A percentile compares a stretch with the other conserved stretches of the same genome.
Conservation (phyloP, 2,329 filamentous ascomycete genomes). For the Colletotrichum sp. region DNA sequence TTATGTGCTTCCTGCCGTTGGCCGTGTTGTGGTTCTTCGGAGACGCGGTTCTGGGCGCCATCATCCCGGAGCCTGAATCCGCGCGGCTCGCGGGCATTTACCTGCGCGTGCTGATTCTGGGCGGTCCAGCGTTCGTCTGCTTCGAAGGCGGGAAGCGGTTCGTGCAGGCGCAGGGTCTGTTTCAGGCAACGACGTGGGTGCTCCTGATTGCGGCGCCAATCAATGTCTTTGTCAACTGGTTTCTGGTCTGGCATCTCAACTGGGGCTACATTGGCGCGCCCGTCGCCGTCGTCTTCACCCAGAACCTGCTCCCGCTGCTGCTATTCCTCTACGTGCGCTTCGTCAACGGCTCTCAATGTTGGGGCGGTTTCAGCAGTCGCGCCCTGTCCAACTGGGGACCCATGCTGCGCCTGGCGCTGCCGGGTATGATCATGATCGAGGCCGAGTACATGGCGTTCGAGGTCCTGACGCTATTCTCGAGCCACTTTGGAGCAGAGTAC, state of each 20-base stretch:
- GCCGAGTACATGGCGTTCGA: slow-evolving; percentile 95
- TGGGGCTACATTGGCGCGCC: slow-evolving; percentile 83
- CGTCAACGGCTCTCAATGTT: slow-evolving; percentile 77
- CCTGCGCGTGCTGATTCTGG: slow-evolving; percentile 72
- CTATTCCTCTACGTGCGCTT: slow-evolving; percentile 81
- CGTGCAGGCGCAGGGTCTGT: slow-evolving; percentile 82
- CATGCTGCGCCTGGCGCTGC: slow-evolving; percentile 87
- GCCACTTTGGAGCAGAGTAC: slow-evolving; percentile 78
- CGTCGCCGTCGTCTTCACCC: slow-evolving; percentile 79
- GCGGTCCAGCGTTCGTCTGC: slow-evolving; percentile 76
- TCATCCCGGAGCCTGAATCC: slow-evolving; percentile 59
- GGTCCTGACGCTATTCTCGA: slow-evolving; percentile 82
- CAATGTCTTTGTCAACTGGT: slow-evolving; percentile 79
- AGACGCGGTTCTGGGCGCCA: slow-evolving; percentile 62
- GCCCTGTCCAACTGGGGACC: slow-evolving; percentile 79
- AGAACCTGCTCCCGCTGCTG: slow-evolving; percentile 78
- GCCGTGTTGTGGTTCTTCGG: slow-evolving; percentile 73
- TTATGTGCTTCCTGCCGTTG: slow-evolving; percentile 75
- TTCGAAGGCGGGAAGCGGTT: slow-evolving; percentile 84
- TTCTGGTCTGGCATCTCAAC: slow-evolving; percentile 74
- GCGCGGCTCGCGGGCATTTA: slow-evolving; percentile 75
- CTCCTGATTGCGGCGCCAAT: slow-evolving; percentile 77
- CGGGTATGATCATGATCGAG: slow-evolving; percentile 91
- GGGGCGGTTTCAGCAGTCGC: slow-evolving; percentile 77
- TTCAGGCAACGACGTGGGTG: slow-evolving; percentile 79